Percentiles rank a stretch among this genome's conserved stretches.
These are phyloP conservation scores for Wickerhamiella lipophila DNA, from an alignment of 805 yeast genomes.

Conservation along the genomic window DNA sequence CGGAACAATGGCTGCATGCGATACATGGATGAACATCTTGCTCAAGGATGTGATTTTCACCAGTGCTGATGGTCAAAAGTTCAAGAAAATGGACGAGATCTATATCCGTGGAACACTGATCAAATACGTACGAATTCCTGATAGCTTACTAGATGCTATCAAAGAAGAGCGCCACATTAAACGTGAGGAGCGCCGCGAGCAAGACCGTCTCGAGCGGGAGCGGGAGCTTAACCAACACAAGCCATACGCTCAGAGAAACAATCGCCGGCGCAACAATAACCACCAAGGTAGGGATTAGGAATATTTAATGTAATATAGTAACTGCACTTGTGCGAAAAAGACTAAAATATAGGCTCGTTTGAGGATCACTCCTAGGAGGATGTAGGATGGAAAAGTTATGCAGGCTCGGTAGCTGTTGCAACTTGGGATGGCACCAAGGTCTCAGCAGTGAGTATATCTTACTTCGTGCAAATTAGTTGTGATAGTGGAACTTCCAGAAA, in stretches of 20 bases:
- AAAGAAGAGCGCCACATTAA: slow-evolving; percentile 29
- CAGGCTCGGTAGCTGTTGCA: neutral
- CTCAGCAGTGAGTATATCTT: neutral
- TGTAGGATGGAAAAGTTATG: neutral
- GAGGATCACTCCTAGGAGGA: neutral
- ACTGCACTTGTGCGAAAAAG: neutral
- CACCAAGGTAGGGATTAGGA: neutral
- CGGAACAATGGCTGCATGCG: slow-evolving; percentile 76
- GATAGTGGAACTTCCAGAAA: too few species aligned
- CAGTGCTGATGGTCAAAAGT: slow-evolving; percentile 13
- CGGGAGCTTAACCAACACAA: slow-evolving; percentile 9
- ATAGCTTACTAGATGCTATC: slow-evolving; percentile 29
- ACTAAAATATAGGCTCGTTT: neutral
- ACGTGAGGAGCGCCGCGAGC: slow-evolving; percentile 27
- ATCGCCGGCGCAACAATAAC: neutral
- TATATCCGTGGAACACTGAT: slow-evolving; percentile 25
- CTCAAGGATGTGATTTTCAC: slow-evolving; percentile 53
- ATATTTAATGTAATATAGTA: slow-evolving; percentile 3
- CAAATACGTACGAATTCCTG: slow-evolving; percentile 34
- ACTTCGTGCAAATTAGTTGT: too few species aligned
- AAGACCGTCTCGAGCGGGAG: slow-evolving; percentile 6
- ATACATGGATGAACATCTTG: slow-evolving; percentile 91
- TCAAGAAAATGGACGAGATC: slow-evolving; percentile 17
- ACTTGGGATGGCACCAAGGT: neutral
- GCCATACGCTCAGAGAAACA: slow-evolving; percentile 10